Conservation (phyloP, 2,329 filamentous ascomycete genomes). For the Pseudocercospora fijiensis region DNA sequence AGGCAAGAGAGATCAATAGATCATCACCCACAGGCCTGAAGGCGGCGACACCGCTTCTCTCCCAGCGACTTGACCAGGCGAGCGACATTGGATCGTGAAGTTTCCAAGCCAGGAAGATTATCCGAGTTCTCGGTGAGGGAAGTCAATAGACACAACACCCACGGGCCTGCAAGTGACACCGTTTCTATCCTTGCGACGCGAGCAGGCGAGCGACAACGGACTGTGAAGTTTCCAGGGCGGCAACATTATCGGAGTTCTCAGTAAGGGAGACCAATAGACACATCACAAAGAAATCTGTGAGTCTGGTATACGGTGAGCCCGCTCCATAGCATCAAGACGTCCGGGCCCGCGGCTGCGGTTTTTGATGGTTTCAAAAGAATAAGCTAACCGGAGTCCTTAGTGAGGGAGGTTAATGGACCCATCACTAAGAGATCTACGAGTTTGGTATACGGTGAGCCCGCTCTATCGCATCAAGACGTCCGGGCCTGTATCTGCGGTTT, state of each 20-base stretch:
- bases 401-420: neutral
- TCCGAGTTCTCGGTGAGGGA: neutral
- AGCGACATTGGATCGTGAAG: neutral
- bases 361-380: too few relatives aligned
- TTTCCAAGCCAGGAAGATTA: neutral
- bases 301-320: neutral
- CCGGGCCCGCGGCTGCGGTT: too few relatives aligned
- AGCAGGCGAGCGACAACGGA: neutral
- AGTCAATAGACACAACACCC: neutral
- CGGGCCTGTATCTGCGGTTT: neutral
- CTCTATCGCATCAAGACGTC: too few relatives aligned
- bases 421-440: too few relatives aligned
- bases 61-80: neutral
- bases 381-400: too few relatives aligned
- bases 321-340: neutral
- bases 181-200: neutral
- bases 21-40: neutral
- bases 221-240: neutral
- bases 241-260: neutral
- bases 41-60: neutral
- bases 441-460: neutral
- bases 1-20: neutral
- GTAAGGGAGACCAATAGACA: neutral
- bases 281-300: neutral
- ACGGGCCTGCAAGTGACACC: neutral